A percentile compares a stretch with the other conserved stretches of the same genome.
Evolutionary conservation across 345 rosid species (phyloP).

Genomic region (Draba incana): DNA sequence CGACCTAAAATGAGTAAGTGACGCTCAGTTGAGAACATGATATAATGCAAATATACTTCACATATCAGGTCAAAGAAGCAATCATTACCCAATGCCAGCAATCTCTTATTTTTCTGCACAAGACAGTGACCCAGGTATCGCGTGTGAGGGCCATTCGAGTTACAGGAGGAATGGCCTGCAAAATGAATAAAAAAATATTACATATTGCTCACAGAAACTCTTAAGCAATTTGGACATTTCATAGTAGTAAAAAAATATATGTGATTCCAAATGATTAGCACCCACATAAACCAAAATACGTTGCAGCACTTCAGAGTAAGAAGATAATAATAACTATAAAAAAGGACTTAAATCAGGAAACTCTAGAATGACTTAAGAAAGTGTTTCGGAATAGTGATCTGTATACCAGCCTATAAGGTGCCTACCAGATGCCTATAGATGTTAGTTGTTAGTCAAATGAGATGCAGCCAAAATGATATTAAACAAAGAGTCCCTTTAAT

Average conservation of each 20-base stretch:
- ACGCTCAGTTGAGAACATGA: conserved; percentile 40
- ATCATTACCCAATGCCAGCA: conserved; percentile 99
- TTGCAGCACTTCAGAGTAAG: background rate
- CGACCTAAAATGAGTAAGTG: conserved; percentile 62
- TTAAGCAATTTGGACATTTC: conserved; percentile 13
- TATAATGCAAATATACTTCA: conserved; percentile 28
- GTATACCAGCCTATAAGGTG: conserved; percentile 7
- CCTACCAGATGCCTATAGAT: background rate
- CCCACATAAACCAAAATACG: conserved; percentile 13
- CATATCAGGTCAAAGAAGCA: conserved; percentile 33
- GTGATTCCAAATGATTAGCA: conserved; percentile 21
- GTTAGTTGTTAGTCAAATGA: too few relatives aligned
- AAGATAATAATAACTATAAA: background rate
- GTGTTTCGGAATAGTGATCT: background rate
- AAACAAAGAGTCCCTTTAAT: background rate
- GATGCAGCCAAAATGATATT: background rate
- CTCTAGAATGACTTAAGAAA: background rate
- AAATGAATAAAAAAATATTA: conserved; percentile 10
- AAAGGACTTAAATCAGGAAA: conserved; percentile 11
- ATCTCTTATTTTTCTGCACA: conserved; percentile 96
- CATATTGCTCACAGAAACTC: background rate
- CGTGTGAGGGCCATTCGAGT: conserved; percentile 96
- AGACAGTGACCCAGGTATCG: conserved; percentile 96
- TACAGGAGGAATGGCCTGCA: conserved; percentile 89
- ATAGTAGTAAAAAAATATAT: conserved; percentile 12